These are phyloP conservation scores for Tuctoria greenei DNA, from an alignment of 176 grass and related monocot genomes.

Conservation along the genomic window DNA sequence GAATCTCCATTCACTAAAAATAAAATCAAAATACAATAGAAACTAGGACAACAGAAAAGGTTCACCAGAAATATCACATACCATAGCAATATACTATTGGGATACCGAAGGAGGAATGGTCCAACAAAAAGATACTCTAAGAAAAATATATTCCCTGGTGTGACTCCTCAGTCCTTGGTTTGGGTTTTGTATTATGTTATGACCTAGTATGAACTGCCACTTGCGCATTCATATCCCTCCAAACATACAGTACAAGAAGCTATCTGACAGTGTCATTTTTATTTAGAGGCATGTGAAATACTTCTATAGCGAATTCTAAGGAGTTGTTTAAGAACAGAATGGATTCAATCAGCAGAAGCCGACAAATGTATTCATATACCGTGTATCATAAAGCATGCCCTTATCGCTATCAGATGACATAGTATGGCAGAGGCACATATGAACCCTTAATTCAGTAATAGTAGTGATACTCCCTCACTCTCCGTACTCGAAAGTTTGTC, in stretches of 20 bases:
- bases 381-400: not conserved
- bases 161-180: not conserved
- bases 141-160: not conserved
- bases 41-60: not conserved
- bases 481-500: no score
- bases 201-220: not conserved
- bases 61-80: not conserved
- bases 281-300: not conserved
- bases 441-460: constrained; percentile 1
- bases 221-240: not conserved
- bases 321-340: not conserved
- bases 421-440: constrained; percentile 3
- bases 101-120: not conserved
- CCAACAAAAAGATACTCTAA: not conserved
- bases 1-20: constrained; percentile 14
- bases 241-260: not conserved
- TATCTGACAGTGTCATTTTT: not conserved
- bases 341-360: constrained; percentile 3
- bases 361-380: constrained; percentile 1
- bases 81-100: not conserved
- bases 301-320: not conserved
- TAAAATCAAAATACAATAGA: not conserved
- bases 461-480: no score
- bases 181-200: not conserved
- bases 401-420: not conserved